Evolutionary conservation across 495 filamentous ascomycete genomes (phyloP).

Genomic region (Arthonia radiata): DNA sequence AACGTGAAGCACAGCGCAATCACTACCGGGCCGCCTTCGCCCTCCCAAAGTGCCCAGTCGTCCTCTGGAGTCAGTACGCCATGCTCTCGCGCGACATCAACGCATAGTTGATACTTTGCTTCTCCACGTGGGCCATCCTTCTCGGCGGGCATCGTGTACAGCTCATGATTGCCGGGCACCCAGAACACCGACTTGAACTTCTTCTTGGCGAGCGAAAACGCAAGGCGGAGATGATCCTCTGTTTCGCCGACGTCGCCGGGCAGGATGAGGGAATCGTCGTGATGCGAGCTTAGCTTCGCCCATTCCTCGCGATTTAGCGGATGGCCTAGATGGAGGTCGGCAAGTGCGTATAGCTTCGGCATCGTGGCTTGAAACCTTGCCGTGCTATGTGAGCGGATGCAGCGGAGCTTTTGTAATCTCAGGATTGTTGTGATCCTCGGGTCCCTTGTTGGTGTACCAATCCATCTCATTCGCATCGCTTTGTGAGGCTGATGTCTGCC

Average conservation of each 20-base stretch:
- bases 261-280: constrained; percentile 15
- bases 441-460: no score
- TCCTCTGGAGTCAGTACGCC: constrained; percentile 17
- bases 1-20: constrained; percentile 17
- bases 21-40: constrained; percentile 11
- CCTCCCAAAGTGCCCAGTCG: constrained; percentile 14
- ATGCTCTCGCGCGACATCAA: constrained; percentile 10
- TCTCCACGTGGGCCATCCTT: constrained; percentile 11
- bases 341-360: constrained; percentile 16
- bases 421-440: no score
- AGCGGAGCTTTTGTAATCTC: no score
- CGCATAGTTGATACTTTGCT: constrained; percentile 14
- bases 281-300: constrained; percentile 8
- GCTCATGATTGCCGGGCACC: constrained; percentile 17
- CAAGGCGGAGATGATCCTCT: constrained; percentile 10
- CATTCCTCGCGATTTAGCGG: constrained; percentile 14
- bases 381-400: no score
- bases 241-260: constrained; percentile 16
- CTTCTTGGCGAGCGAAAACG: constrained; percentile 11
- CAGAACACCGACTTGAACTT: constrained; percentile 16
- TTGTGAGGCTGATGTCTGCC: no score
- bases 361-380: no score
- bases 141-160: constrained; percentile 12
- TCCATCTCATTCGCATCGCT: no score
- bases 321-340: constrained; percentile 16